Percentiles rank a stretch among this genome's conserved stretches.
phyloP scores from a whole-genome alignment of 768 basidiomycete species.

The Boletus speciosus region DNA sequence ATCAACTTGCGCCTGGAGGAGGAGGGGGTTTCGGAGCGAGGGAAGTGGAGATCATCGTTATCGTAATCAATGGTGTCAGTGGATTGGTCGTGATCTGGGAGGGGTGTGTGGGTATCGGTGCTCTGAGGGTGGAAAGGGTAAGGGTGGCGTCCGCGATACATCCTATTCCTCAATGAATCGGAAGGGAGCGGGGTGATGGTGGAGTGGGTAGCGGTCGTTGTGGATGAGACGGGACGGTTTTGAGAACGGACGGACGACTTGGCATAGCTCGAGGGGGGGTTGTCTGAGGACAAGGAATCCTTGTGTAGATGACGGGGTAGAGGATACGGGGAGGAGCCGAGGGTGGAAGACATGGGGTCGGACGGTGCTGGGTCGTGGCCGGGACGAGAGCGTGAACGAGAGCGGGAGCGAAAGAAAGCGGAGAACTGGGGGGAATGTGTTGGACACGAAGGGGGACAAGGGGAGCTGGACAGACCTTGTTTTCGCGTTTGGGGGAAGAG shows the following conservation, averaged over 20 bases:
- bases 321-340: background rate
- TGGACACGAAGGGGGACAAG: background rate
- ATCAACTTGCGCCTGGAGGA: conserved; percentile 22
- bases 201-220: conserved; percentile 58
- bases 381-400: conserved; percentile 48
- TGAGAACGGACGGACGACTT: conserved; percentile 46
- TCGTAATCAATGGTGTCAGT: conserved; percentile 11
- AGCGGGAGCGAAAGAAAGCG: conserved; percentile 49
- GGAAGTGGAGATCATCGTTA: conserved; percentile 17
- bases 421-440: conserved; percentile 43
- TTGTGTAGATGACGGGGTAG: conserved; percentile 9
- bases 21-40: conserved; percentile 30
- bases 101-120: conserved; percentile 10
- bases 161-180: conserved; percentile 29
- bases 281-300: conserved; percentile 5
- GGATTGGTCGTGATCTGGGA: conserved; percentile 12
- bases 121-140: conserved; percentile 15
- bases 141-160: conserved; percentile 13
- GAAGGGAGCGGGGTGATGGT: conserved; percentile 59
- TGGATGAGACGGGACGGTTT: conserved; percentile 64
- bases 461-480: conserved; percentile 36
- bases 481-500: conserved; percentile 35
- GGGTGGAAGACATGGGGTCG: conserved; percentile 4
- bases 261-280: conserved; percentile 19
- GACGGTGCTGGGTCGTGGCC: background rate